Conservation (phyloP, 371 early-diverging fungal genomes). For the Mortierella sp. region DNA sequence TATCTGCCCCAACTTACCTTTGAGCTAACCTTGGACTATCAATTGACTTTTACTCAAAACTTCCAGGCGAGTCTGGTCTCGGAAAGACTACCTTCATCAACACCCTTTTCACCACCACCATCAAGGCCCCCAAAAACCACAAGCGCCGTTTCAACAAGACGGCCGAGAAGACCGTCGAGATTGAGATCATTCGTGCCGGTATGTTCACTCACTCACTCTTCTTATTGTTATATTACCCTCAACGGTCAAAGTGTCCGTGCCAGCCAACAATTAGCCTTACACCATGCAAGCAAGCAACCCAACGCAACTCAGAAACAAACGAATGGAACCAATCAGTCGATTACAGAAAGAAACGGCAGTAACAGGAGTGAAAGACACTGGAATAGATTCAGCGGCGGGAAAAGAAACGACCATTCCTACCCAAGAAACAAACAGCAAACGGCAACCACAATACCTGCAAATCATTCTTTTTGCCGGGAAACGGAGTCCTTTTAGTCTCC, state of each 20-base stretch:
- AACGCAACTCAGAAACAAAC: background rate
- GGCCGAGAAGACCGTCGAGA: constrained; percentile 92
- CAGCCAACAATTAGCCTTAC: background rate
- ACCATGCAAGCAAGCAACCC: no score
- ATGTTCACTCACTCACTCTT: no score
- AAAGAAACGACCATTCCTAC: background rate
- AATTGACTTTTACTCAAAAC: background rate
- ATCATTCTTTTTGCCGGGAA: constrained; percentile 10
- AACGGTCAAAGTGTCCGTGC: background rate
- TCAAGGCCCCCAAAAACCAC: constrained; percentile 91
- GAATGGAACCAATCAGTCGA: background rate
- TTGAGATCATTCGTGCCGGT: constrained; percentile 95
- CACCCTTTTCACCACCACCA: constrained; percentile 87
- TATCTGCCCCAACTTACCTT: background rate
- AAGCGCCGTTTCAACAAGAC: constrained; percentile 85
- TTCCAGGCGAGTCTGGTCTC: constrained; percentile 76
- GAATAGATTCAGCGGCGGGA: background rate
- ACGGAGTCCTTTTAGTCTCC: background rate
- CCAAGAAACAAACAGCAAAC: background rate
- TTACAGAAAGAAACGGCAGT: background rate
- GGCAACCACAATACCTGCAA: no score
- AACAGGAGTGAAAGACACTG: background rate
- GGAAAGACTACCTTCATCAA: constrained; percentile 95
- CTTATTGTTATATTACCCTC: background rate
- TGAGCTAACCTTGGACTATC: background rate